These are phyloP conservation scores for Alternaria tenuissima DNA, from an alignment of 2,329 filamentous ascomycete genomes.

Conservation along the genomic window DNA sequence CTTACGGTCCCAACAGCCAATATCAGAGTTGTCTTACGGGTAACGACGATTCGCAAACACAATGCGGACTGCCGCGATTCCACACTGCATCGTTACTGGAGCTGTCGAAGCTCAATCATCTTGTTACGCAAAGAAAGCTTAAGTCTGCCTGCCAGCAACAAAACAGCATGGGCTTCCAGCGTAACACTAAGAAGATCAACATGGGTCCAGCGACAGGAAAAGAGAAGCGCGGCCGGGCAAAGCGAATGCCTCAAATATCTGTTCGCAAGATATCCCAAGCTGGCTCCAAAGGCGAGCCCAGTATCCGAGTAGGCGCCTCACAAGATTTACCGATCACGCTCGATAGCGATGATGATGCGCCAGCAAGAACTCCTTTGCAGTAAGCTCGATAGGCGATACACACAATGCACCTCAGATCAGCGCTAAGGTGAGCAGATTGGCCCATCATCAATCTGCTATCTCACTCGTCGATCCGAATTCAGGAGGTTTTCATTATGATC, in stretches of 20 bases:
- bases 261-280: background rate
- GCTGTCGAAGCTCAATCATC: background rate
- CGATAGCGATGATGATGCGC: conserved; percentile 17
- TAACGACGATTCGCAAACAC: conserved; percentile 1
- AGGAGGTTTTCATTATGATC: background rate
- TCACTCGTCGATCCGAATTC: background rate
- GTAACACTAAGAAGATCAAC: background rate
- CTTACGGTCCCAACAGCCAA: conserved; percentile 17
- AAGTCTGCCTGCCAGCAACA: background rate
- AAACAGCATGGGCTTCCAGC: background rate
- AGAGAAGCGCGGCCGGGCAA: background rate
- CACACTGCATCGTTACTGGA: background rate
- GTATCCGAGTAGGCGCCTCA: conserved; percentile 7
- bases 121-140: background rate
- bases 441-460: background rate
- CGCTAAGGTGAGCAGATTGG: background rate
- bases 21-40: background rate
- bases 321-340: conserved; percentile 18
- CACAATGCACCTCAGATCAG: background rate
- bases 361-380: background rate
- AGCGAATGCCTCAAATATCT: background rate
- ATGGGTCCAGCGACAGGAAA: background rate
- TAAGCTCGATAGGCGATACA: background rate
- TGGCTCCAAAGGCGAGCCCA: background rate
- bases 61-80: background rate